Conservation (phyloP, 768 basidiomycete genomes). For the Pholiota molesta region DNA sequence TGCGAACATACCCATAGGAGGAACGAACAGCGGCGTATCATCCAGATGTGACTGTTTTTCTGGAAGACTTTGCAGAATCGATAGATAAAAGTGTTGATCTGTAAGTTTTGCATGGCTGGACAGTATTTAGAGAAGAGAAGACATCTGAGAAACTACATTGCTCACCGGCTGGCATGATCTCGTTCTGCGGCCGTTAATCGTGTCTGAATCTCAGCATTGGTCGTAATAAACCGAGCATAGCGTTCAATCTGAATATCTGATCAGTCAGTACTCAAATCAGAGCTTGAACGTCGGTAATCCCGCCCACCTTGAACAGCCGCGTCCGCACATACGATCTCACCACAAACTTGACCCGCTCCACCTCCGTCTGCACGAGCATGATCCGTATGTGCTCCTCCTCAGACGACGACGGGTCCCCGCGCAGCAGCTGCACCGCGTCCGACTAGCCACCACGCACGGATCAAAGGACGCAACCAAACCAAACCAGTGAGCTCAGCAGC, state of each 20-base stretch:
- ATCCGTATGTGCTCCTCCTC: slow-evolving; percentile 95
- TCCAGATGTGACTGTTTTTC: slow-evolving; percentile 76
- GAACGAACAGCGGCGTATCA: slow-evolving; percentile 70
- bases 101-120: slow-evolving; percentile 74
- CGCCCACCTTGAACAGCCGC: slow-evolving; percentile 77
- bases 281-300: not conserved
- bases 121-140: not conserved
- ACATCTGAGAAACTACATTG: not conserved
- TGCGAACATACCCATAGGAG: slow-evolving; percentile 66
- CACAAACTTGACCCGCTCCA: slow-evolving; percentile 93
- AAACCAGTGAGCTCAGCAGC: slow-evolving; percentile 8
- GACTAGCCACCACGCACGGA: slow-evolving; percentile 48
- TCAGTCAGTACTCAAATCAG: not conserved
- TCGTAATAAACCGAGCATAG: slow-evolving; percentile 78
- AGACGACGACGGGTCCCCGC: slow-evolving; percentile 80
- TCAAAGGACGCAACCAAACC: slow-evolving; percentile 5
- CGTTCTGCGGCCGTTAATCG: slow-evolving; percentile 83
- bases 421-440: slow-evolving; percentile 73
- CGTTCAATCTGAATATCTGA: slow-evolving; percentile 71
- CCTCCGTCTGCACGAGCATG: slow-evolving; percentile 91
- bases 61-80: slow-evolving; percentile 84
- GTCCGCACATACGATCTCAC: slow-evolving; percentile 89
- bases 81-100: slow-evolving; percentile 76
- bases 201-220: slow-evolving; percentile 72
- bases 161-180: slow-evolving; percentile 75